Evolutionary conservation across 768 basidiomycete genomes (phyloP), one percentile per base, ranked within the genome.

Genomic region (Hygrocybe punicea): DNA sequence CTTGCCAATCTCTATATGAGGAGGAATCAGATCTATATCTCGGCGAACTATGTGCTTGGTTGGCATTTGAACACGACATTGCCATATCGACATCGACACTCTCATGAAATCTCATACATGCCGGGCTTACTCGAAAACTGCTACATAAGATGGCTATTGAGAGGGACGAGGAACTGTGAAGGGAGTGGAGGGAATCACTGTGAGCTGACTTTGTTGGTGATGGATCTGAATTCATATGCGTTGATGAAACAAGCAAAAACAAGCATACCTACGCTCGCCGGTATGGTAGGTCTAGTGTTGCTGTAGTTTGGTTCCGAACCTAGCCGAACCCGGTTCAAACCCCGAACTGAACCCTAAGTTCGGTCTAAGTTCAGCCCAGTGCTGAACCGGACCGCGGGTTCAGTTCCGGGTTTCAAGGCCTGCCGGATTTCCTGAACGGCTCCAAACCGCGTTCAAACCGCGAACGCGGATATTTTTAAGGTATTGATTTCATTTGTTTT

Each of bases 221-320:
- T 56, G 47, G 55, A 24, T 49, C 46, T 19, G 36, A 56, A 39
- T 50, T 56, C 29, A 37, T 56, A 29, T 56, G 55, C 19, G 50
- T 72, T 53, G 69, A 71, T 54, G 63, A 71, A 47, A 61, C 62
- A 19, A 67, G 63, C 21, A 71, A 70, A 57, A 66, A 72, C 49
- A 64, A 71, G 45, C 56, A 59, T 1, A 68, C 65, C 17, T 65
- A 64, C 51, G 58, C 63, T 19, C 53, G 60, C 6, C 21, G 62
- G 6, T 68, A 60, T 49, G 69, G 71, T 6, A 9, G n/a, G n/a
- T n/a, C n/a, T n/a, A n/a, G n/a, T n/a, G n/a, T n/a, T n/a, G n/a
- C n/a, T n/a, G n/a, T n/a, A n/a, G n/a, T n/a, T n/a, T n/a, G n/a
- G n/a, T n/a, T n/a, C n/a, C n/a, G n/a, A n/a, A n/a, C n/a, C n/a